These are phyloP conservation scores for Pseudotulostoma volvatum DNA, from an alignment of 495 filamentous ascomycete species.

Conservation along the genomic window DNA sequence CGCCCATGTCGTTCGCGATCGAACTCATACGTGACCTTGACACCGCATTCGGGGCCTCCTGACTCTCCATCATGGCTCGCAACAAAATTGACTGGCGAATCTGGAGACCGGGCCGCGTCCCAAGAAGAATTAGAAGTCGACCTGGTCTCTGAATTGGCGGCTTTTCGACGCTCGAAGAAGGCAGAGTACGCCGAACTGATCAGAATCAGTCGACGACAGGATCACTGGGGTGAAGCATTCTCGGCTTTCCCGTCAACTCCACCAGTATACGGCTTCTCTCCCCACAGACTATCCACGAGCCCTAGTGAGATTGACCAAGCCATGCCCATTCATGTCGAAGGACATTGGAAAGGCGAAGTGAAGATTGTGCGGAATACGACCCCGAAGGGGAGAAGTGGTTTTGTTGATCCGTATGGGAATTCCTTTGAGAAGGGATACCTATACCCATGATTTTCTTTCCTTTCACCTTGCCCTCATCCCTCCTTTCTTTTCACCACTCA, in stretches of 20 bases:
- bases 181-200: conserved; percentile 25
- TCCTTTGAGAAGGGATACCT: conserved; percentile 37
- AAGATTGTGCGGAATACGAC: conserved; percentile 31
- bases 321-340: conserved; percentile 22
- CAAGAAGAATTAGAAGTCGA: conserved; percentile 18
- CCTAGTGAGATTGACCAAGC: too few species aligned
- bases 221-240: background rate
- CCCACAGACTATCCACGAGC: too few species aligned
- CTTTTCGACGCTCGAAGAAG: conserved; percentile 32
- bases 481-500: too few species aligned
- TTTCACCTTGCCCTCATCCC: too few species aligned
- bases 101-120: too few species aligned
- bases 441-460: conserved; percentile 28
- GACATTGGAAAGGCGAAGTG: conserved; percentile 39
- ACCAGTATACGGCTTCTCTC: too few species aligned
- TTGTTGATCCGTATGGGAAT: conserved; percentile 38
- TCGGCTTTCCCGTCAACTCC: background rate
- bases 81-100: too few species aligned
- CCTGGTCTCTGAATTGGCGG: conserved; percentile 31
- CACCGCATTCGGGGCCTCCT: background rate
- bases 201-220: background rate
- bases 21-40: background rate
- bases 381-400: conserved; percentile 25
- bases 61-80: background rate
- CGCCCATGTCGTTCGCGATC: too few species aligned